Evolutionary conservation across 31 red algal species (phyloP).

Genomic region (Odonthalia washingtoniensis): DNA sequence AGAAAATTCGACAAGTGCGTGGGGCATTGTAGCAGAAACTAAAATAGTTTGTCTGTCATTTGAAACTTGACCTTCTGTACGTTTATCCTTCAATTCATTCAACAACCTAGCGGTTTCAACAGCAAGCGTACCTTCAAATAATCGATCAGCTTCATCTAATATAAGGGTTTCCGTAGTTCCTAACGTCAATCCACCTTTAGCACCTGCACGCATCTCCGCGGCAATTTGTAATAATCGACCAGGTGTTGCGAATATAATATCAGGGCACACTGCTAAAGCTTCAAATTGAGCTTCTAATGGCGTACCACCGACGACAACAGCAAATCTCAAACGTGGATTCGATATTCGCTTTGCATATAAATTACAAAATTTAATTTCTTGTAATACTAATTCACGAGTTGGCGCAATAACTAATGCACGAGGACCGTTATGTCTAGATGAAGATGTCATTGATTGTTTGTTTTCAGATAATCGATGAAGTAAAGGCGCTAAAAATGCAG

Average conservation of each 20-base stretch:
- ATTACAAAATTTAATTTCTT: slow-evolving; percentile 87
- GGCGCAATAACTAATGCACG: slow-evolving; percentile 87
- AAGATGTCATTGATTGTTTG: slow-evolving; percentile 31
- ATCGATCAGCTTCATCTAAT: slow-evolving; percentile 97
- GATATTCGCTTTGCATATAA: slow-evolving; percentile 74
- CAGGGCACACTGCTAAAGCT: slow-evolving; percentile 80
- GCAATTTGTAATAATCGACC: slow-evolving; percentile 90
- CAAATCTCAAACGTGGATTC: slow-evolving; percentile 57
- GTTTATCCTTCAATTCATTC: slow-evolving; percentile 42
- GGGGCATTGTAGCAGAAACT: slow-evolving; percentile 97
- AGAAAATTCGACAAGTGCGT: slow-evolving; percentile 91
- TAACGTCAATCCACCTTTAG: slow-evolving; percentile 69
- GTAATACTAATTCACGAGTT: slow-evolving; percentile 94
- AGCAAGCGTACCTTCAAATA: slow-evolving; percentile 91
- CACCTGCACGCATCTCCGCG: slow-evolving; percentile 87
- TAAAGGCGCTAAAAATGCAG: slow-evolving; percentile 91
- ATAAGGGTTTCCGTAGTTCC: slow-evolving; percentile 70
- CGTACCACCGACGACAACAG: slow-evolving; percentile 91
- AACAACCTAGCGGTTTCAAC: slow-evolving; percentile 76
- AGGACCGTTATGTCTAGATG: slow-evolving; percentile 62
- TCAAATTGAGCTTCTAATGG: slow-evolving; percentile 96
- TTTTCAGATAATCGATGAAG: slow-evolving; percentile 75
- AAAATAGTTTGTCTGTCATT: slow-evolving; percentile 91
- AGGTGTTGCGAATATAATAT: slow-evolving; percentile 95
- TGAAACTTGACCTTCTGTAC: slow-evolving; percentile 31